These are phyloP conservation scores for Oryza glaberrima DNA, from an alignment of 176 grass and related monocot species.

Conservation along the genomic window DNA sequence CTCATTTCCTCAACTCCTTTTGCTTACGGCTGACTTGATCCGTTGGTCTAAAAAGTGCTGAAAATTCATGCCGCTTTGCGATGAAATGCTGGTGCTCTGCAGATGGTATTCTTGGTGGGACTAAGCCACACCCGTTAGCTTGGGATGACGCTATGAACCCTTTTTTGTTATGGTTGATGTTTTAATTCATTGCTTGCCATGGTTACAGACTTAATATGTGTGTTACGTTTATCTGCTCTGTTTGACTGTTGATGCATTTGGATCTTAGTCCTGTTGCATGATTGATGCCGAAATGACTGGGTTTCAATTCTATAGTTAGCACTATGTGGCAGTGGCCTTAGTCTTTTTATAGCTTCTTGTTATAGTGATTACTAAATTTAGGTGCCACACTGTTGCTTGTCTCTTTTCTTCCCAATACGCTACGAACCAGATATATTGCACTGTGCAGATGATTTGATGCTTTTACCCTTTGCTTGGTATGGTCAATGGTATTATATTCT, in stretches of 20 bases:
- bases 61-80: background rate
- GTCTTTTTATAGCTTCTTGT: constrained; percentile 26
- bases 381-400: background rate
- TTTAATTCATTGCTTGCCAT: constrained; percentile 17
- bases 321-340: background rate
- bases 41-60: background rate
- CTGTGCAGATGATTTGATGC: constrained; percentile 3
- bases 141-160: background rate
- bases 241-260: constrained; percentile 1
- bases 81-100: background rate
- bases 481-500: constrained; percentile 8
- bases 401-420: background rate
- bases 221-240: constrained; percentile 20
- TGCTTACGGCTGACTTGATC: constrained; percentile 16
- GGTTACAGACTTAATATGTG: constrained; percentile 25
- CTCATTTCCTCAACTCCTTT: background rate
- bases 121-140: background rate
- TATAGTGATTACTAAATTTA: constrained; percentile 30
- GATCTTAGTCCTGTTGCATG: background rate
- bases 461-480: constrained; percentile 7
- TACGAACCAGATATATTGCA: background rate
- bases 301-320: constrained; percentile 25
- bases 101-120: constrained; percentile 18
- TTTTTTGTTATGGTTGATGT: constrained; percentile 29
- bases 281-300: background rate